Evolutionary conservation across 768 basidiomycete species (phyloP), one percentile per base, ranked within the genome.

Genomic region (Tylopilus intermedius): DNA sequence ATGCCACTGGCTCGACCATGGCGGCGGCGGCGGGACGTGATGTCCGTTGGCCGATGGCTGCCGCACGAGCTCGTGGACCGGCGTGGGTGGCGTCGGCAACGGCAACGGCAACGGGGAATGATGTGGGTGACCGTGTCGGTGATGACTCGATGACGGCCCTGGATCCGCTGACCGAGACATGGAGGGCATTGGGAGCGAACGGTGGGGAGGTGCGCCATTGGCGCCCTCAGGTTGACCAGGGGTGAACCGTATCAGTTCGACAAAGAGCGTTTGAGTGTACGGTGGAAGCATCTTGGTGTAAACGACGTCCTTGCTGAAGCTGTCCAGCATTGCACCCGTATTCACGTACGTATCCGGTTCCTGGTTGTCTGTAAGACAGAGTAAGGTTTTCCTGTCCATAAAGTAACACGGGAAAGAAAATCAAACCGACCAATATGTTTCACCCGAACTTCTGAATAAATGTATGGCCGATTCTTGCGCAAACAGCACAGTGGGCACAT

Each of bases 401-500:
- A 43, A 10, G 29, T 6, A 38, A 15, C 35, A 9, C n/a, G 8
- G 8, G 14, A 40, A 56, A 27, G n/a, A 51, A 50, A 43, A 57
- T 47, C 50, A 49, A 43, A 74, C 77, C 30, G 54, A 86, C 85
- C 76, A 18, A 77, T 69, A 58, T 85, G 79, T 56, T 79, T 79
- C 8, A 91, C 84, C 38, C 89, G 79, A 21, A 92, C 79, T 60
- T 91, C 87, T 1, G 88, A 87, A 62, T 83, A 84, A 26, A 78
- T 78, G 61, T 91, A 93, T 6, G 72, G 68, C 54, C 78, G 77
- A 54, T 82, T 86, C 72, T 86, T 90, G 47, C 86, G 79, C 59
- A 90, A 67, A 66, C 83, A 84, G 63, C 90, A 92, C 18, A 92
- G 66, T 0, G 90, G 90, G 61, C 90, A 92, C 54, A 75, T 75